These are phyloP conservation scores for Lasiodiplodia hormozganensis DNA, from an alignment of 2,329 filamentous ascomycete genomes.

Conservation along the genomic window DNA sequence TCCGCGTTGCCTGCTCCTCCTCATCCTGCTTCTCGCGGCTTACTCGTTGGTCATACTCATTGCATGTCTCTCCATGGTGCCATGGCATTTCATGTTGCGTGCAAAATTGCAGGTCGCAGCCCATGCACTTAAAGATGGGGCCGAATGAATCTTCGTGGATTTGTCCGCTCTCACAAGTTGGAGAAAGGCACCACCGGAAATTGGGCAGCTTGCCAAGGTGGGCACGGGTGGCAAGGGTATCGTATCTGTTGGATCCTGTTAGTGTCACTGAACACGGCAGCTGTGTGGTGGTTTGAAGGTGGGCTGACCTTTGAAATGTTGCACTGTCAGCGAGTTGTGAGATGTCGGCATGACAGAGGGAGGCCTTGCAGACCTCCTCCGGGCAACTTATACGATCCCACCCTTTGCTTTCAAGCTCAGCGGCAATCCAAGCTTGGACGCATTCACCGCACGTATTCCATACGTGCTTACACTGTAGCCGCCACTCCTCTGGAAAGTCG, in stretches of 20 bases:
- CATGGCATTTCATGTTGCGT: constrained; percentile 43
- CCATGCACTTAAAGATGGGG: constrained; percentile 50
- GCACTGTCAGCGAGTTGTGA: constrained; percentile 53
- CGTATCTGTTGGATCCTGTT: constrained; percentile 40
- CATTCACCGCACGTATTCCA: constrained; percentile 47
- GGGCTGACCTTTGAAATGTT: constrained; percentile 29
- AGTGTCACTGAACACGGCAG: neutral
- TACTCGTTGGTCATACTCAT: constrained; percentile 47
- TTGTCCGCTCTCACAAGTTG: constrained; percentile 60
- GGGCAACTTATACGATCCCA: constrained; percentile 61
- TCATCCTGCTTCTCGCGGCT: constrained; percentile 37
- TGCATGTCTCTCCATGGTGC: constrained; percentile 50
- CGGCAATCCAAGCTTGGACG: constrained; percentile 48
- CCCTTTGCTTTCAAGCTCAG: constrained; percentile 44
- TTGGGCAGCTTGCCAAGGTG: constrained; percentile 53
- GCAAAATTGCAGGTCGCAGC: constrained; percentile 47
- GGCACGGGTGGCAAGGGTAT: constrained; percentile 52
- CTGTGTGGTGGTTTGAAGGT: constrained; percentile 51
- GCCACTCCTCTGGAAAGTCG: neutral
- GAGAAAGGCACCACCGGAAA: constrained; percentile 61
- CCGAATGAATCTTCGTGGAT: constrained; percentile 54
- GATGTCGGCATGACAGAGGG: constrained; percentile 55
- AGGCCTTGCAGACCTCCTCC: constrained; percentile 51
- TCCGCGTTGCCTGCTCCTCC: constrained; percentile 40
- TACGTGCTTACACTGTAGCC: constrained; percentile 41